A percentile compares a stretch with the other conserved stretches of the same genome.
Conservation (phyloP, 495 filamentous ascomycete genomes). For the Cercophora samala region DNA sequence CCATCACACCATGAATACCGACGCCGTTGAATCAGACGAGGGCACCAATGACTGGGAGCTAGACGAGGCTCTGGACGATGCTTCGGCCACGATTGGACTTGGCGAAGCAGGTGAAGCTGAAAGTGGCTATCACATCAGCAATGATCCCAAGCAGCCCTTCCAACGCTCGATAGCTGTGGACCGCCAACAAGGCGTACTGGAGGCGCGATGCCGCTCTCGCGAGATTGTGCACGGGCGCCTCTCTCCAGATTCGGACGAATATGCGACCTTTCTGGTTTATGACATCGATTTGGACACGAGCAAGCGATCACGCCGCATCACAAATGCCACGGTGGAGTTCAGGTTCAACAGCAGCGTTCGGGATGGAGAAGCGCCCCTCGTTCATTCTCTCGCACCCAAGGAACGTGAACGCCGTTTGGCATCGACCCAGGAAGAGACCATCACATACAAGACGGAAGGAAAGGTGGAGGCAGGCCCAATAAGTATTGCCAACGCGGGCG, state of each 20-base stretch:
- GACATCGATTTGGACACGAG: no score
- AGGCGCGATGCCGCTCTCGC: no score
- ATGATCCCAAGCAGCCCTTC: slow-evolving; percentile 23
- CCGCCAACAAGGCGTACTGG: slow-evolving; percentile 2
- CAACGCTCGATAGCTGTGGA: slow-evolving; percentile 25
- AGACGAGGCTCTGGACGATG: slow-evolving; percentile 8
- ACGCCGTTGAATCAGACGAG: not conserved
- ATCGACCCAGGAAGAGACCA: slow-evolving; percentile 15
- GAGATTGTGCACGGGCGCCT: no score
- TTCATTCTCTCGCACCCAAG: slow-evolving; percentile 15
- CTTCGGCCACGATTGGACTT: slow-evolving; percentile 8
- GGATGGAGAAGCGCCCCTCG: slow-evolving; percentile 9
- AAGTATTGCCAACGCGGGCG: no score
- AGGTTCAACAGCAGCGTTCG: no score
- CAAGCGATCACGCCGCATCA: no score
- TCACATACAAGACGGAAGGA: slow-evolving; percentile 19
- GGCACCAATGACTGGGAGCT: not conserved
- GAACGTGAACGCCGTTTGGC: not conserved
- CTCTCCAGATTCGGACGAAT: no score
- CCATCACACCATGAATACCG: no score
- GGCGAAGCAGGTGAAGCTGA: slow-evolving; percentile 19
- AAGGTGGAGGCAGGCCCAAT: no score
- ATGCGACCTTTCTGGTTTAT: no score
- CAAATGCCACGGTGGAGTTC: no score
- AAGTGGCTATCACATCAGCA: slow-evolving; percentile 22